Base-by-base conservation (phyloP, 1,284 basidiomycete species). In the Volvariella volvacea region DNA sequence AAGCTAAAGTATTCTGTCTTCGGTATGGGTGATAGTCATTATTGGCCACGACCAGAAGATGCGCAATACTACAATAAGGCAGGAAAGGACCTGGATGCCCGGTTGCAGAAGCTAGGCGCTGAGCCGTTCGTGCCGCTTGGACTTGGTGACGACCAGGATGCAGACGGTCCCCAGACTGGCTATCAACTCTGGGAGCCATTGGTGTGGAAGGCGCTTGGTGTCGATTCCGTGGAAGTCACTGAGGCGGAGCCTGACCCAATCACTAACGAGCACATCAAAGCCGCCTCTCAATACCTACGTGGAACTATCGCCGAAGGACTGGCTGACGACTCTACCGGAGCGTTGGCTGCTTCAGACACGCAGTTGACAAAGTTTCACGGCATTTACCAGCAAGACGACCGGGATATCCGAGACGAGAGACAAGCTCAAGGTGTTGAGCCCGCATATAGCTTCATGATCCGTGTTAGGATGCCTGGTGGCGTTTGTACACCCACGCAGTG, bases 241-340 rank as follows among this genome's bases (percentile, higher is more conserved):
- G 96, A 99, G 68, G 87, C 84, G 15, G 93, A 98, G 63, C 93
- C 94, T 1, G 94, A 98, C 61, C 83, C 91, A 1, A 95, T 99
- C 67, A 98, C 94, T 49, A 98, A 99, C 72, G 95, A 99, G 70
- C 93, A 99, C 68, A 98, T 99, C 78, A 99, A 99, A 73, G 95
- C 93, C 47, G 94, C 96, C 8, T 92, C 88, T 48, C 83, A 87
- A 54, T 98, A 90, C 68, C 76, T 99, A 30, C 89, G 95, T 47
- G 95, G 95, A 15, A 99, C 95, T 30, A 99, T 99, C 61, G 74
- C 74, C 2, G 90, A 99, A 64, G 95, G 94, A 43, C 79, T 99
- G 25, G 74, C 76, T 51, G 96, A 99, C 66, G 78, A 71, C 44
- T 68, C 76, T 43, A 97, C 95, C 0, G 95, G 92, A 48, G 88